Conservation (phyloP, 2,329 filamentous ascomycete genomes). For the Claviceps quebecensis region DNA sequence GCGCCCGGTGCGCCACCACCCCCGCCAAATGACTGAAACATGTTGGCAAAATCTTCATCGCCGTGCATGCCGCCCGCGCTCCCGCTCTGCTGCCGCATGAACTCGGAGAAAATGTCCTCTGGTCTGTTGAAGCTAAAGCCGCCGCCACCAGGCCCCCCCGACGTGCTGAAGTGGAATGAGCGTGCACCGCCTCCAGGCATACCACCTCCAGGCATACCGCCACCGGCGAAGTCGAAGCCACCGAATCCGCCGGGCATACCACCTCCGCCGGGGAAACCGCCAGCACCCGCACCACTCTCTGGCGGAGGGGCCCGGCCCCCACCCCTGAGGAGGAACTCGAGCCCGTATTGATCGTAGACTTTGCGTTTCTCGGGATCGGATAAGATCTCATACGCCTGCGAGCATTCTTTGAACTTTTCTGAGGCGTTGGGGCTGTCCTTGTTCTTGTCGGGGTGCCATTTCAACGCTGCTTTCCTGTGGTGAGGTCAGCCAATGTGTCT, state of each 20-base stretch:
- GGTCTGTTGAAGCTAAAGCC: conserved; percentile 78
- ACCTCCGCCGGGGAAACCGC: conserved; percentile 39
- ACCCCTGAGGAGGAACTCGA: conserved; percentile 81
- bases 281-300: conserved; percentile 23
- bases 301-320: conserved; percentile 51
- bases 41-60: conserved; percentile 35
- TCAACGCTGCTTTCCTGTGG: conserved; percentile 68
- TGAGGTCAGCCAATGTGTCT: not conserved
- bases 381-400: conserved; percentile 94
- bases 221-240: conserved; percentile 37
- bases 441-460: conserved; percentile 97
- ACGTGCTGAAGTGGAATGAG: conserved; percentile 52
- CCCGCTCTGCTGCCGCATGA: conserved; percentile 42
- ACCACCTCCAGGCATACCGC: conserved; percentile 29
- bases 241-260: conserved; percentile 39
- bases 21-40: conserved; percentile 39
- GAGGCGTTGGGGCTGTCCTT: conserved; percentile 71
- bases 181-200: conserved; percentile 32
- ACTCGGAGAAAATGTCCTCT: conserved; percentile 73
- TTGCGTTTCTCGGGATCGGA: conserved; percentile 95
- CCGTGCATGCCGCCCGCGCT: conserved; percentile 22
- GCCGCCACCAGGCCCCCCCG: conserved; percentile 32
- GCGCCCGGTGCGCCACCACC: conserved; percentile 17
- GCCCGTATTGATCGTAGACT: conserved; percentile 84
- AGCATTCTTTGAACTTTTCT: conserved; percentile 97